Conservation (phyloP, 306 rosid genomes). For the Cicer arietinum region DNA sequence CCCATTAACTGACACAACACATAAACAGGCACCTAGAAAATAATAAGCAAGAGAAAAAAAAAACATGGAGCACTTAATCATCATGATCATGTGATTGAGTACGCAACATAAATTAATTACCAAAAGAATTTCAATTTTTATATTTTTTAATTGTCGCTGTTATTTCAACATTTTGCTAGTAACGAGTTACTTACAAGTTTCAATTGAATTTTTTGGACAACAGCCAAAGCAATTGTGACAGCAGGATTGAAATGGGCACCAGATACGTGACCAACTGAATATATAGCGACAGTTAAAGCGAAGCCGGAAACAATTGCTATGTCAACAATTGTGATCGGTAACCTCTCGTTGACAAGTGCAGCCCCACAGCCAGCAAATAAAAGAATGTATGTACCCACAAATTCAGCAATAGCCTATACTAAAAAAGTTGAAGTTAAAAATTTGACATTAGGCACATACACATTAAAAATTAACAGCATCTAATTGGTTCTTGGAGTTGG, state of each 20-base stretch:
- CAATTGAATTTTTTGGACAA: conserved; percentile 41
- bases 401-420: conserved; percentile 53
- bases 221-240: conserved; percentile 53
- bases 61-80: neutral
- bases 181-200: conserved; percentile 39
- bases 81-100: neutral
- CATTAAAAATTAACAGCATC: neutral
- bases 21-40: conserved; percentile 48
- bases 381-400: conserved; percentile 55
- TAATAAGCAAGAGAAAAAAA: neutral
- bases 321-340: conserved; percentile 47
- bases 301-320: conserved; percentile 54
- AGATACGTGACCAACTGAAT: conserved; percentile 59
- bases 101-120: neutral
- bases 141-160: too few species aligned
- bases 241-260: conserved; percentile 67
- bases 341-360: conserved; percentile 47
- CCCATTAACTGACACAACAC: conserved; percentile 49
- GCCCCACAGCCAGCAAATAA: conserved; percentile 63
- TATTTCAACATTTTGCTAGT: neutral
- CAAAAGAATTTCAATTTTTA: neutral
- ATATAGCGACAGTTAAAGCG: conserved; percentile 46
- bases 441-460: neutral
- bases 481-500: neutral
- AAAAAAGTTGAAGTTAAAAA: neutral